Percentiles rank a stretch among this genome's conserved stretches.
Evolutionary conservation across 208 protist genomes (phyloP).

Genomic region (Trypanosoma vivax): DNA sequence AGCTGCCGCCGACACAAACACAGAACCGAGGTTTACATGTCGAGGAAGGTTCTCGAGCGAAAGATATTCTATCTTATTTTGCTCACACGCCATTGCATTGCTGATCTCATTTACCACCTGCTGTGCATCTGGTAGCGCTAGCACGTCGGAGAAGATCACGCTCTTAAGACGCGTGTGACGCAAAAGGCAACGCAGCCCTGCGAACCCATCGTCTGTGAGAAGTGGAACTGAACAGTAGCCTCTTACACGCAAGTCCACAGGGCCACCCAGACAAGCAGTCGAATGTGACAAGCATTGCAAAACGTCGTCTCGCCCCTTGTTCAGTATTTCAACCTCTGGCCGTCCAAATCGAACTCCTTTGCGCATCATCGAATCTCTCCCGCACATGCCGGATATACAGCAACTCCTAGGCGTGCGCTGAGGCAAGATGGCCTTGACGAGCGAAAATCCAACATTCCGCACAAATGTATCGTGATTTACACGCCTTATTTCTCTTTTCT

Average conservation of each 20-base stretch:
- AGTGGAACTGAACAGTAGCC: constrained; percentile 40
- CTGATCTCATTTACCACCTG: constrained; percentile 39
- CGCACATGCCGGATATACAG: constrained; percentile 46
- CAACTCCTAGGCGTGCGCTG: constrained; percentile 33
- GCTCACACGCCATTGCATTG: constrained; percentile 10
- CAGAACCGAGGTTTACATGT: constrained; percentile 9
- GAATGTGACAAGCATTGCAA: constrained; percentile 57
- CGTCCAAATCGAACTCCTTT: constrained; percentile 30
- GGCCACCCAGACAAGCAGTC: constrained; percentile 29
- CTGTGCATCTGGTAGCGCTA: constrained; percentile 30
- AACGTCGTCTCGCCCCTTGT: constrained; percentile 43
- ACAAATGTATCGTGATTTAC: constrained; percentile 16
- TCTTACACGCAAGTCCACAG: constrained; percentile 27
- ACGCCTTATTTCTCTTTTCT: neutral
- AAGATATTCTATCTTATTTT: constrained; percentile 14
- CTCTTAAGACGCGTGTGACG: constrained; percentile 32
- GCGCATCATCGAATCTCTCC: constrained; percentile 18
- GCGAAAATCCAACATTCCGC: constrained; percentile 25
- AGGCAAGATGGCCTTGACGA: constrained; percentile 33
- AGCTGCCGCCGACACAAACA: constrained; percentile 12
- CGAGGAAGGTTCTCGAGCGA: constrained; percentile 11
- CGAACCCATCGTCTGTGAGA: constrained; percentile 27
- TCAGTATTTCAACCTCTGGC: constrained; percentile 12
- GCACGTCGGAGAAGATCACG: constrained; percentile 29
- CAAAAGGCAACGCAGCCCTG: constrained; percentile 54